Base-by-base conservation (phyloP, 2,329 filamentous ascomycete species). In the Lachnellula arida region DNA sequence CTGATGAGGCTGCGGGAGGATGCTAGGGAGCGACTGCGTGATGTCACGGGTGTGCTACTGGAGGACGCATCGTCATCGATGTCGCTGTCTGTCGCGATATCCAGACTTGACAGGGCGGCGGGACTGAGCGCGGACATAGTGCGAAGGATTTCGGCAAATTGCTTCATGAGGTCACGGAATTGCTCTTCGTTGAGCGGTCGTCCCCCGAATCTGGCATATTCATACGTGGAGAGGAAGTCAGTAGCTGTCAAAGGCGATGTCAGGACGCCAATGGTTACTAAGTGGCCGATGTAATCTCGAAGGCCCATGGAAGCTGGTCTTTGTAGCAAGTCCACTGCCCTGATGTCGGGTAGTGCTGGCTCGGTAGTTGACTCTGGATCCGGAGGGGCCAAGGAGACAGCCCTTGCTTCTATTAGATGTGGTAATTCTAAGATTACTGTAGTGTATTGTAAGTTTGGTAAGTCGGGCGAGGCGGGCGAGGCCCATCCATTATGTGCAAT, bases 401-500 rank as follows among this genome's bases (percentile, higher is more conserved):
- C 93, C 71, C 93, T 93, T 9, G 90, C 93, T 75, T 97, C 93
- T 60, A 97, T 89, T 28, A 97, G 79, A 68, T 95, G 87, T 1
- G 92, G 90, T 23, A 99, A 78, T 72, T 97, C 93, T 39, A 81
- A 79, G 17, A 97, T 78, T 23, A 99, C 90, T 2, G 85, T 84
- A 64, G 79, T 81, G 71, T 96, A 97, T 61, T 95, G 85, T n/a
- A 97, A 74, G 67, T 90, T 84, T 4, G 90, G 85, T 17, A 94
- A 74, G 67, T 94, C 88, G 8, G 81, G 76, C 1, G 84, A 87
- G 32, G 82, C 81, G 5, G 93, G 93, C 2, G 91, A 89, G 2
- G 88, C 87, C 93, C 94, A 97, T 51, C 93, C 94, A 15, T 85
- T 78, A 69, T 99, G 94, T 57, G 89, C 83, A 51, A 97, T 84